Evolutionary conservation across 495 filamentous ascomycete genomes (phyloP).

Genomic region (Hypoxylon crocopeplum): DNA sequence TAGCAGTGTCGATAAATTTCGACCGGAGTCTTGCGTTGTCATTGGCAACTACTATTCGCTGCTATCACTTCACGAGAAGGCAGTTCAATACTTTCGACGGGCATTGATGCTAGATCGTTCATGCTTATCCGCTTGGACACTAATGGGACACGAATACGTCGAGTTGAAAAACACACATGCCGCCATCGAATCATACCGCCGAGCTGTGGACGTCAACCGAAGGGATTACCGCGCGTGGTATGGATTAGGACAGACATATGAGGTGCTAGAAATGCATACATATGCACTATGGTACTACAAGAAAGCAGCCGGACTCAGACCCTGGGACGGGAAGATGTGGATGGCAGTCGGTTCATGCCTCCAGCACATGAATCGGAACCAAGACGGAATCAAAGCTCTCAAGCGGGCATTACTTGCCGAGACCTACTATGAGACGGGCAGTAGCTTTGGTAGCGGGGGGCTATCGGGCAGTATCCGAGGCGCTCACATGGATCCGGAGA

Average conservation of each 20-base stretch:
- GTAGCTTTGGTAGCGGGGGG: slow-evolving; percentile 53
- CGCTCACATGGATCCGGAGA: slow-evolving; percentile 83
- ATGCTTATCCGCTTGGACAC: slow-evolving; percentile 94
- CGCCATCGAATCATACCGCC: slow-evolving; percentile 94
- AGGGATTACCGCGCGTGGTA: slow-evolving; percentile 99
- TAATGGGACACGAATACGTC: slow-evolving; percentile 99
- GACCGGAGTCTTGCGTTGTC: slow-evolving; percentile 95
- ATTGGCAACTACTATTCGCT: slow-evolving; percentile 97
- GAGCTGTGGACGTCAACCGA: slow-evolving; percentile 94
- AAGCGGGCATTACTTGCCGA: slow-evolving; percentile 89
- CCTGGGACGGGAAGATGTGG: slow-evolving; percentile 99
- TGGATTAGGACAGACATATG: slow-evolving; percentile 95
- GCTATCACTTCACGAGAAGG: slow-evolving; percentile 94
- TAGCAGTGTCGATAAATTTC: slow-evolving; percentile 89
- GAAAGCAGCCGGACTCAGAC: slow-evolving; percentile 85
- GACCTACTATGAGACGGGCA: slow-evolving; percentile 71
- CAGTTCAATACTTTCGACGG: slow-evolving; percentile 95
- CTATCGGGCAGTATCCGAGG: slow-evolving; percentile 42
- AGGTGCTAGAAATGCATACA: slow-evolving; percentile 95
- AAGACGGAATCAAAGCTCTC: slow-evolving; percentile 90
- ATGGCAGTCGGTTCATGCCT: slow-evolving; percentile 92
- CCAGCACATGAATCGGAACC: slow-evolving; percentile 79
- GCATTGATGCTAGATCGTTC: slow-evolving; percentile 92
- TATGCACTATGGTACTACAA: slow-evolving; percentile 99
- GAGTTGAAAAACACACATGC: slow-evolving; percentile 99